A percentile compares a stretch with the other conserved stretches of the same genome.
phyloP scores from a whole-genome alignment of 2,329 filamentous ascomycete genomes.

The Rugonectria rugulosa region DNA sequence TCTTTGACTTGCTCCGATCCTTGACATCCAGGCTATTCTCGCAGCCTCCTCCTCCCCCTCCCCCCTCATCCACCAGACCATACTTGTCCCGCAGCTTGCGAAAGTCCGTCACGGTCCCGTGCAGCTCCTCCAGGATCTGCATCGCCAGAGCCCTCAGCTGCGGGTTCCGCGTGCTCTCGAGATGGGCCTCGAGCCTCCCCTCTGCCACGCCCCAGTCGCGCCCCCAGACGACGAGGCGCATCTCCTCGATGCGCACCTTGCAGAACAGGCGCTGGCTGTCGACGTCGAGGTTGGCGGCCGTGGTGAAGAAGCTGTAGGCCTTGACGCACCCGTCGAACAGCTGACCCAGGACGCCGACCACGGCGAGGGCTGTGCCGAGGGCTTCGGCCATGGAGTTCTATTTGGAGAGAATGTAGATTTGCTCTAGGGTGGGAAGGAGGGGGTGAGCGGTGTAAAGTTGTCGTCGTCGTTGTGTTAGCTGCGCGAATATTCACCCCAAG shows the following conservation, averaged over 20 bases:
- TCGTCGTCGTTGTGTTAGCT: no score
- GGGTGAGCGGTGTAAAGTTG: conserved; percentile 54
- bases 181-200: conserved; percentile 52
- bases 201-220: conserved; percentile 57
- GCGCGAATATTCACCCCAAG: no score
- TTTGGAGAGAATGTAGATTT: no score
- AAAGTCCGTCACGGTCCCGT: conserved; percentile 54
- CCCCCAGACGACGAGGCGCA: conserved; percentile 56
- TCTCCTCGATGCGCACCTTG: conserved; percentile 59
- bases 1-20: conserved; percentile 18
- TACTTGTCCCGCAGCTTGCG: conserved; percentile 51
- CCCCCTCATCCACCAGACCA: conserved; percentile 46
- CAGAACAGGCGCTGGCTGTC: conserved; percentile 54
- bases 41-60: no score
- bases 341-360: conserved; percentile 54
- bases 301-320: conserved; percentile 54
- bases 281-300: conserved; percentile 50
- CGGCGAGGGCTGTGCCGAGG: conserved; percentile 52
- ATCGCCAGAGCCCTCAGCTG: conserved; percentile 49
- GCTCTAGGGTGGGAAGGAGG: neutral
- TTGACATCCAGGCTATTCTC: conserved; percentile 21
- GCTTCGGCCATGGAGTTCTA: conserved; percentile 44
- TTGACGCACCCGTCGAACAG: conserved; percentile 57
- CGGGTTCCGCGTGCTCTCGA: conserved; percentile 47
- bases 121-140: conserved; percentile 52